Conservation (phyloP, 371 early-diverging fungal species). For the Circinella minor region DNA sequence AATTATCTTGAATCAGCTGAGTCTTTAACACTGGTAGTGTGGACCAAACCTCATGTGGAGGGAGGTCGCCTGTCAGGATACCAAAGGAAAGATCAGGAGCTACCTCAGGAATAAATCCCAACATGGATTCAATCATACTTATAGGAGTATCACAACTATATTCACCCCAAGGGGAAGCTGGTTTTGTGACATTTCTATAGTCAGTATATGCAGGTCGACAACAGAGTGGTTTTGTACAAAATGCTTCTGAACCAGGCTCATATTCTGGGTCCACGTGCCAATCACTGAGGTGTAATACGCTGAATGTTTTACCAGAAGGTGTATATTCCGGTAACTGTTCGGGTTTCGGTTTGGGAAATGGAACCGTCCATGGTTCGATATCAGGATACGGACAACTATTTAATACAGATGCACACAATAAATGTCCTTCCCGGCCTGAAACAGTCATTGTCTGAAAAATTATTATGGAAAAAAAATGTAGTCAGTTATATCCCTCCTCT, state of each 20-base stretch:
- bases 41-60: slow-evolving; percentile 68
- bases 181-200: slow-evolving; percentile 29
- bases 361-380: slow-evolving; percentile 41
- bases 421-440: slow-evolving; percentile 51
- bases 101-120: slow-evolving; percentile 45
- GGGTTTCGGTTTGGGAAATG: slow-evolving; percentile 60
- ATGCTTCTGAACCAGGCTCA: slow-evolving; percentile 55
- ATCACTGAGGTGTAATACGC: slow-evolving; percentile 64
- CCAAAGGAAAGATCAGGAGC: slow-evolving; percentile 50
- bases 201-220: slow-evolving; percentile 54
- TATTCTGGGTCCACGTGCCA: slow-evolving; percentile 67
- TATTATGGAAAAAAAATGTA: background rate
- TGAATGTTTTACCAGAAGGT: slow-evolving; percentile 41
- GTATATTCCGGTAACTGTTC: slow-evolving; percentile 17
- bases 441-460: slow-evolving; percentile 48
- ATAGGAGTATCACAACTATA: slow-evolving; percentile 60
- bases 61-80: slow-evolving; percentile 66
- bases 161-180: slow-evolving; percentile 51
- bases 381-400: slow-evolving; percentile 55
- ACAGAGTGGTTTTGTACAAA: slow-evolving; percentile 60
- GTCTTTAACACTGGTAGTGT: slow-evolving; percentile 49
- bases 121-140: slow-evolving; percentile 48
- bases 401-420: slow-evolving; percentile 45
- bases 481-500: background rate
- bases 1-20: slow-evolving; percentile 39